Evolutionary conservation across 179 eudicot species (phyloP).

Genomic region (Silene coronaria): DNA sequence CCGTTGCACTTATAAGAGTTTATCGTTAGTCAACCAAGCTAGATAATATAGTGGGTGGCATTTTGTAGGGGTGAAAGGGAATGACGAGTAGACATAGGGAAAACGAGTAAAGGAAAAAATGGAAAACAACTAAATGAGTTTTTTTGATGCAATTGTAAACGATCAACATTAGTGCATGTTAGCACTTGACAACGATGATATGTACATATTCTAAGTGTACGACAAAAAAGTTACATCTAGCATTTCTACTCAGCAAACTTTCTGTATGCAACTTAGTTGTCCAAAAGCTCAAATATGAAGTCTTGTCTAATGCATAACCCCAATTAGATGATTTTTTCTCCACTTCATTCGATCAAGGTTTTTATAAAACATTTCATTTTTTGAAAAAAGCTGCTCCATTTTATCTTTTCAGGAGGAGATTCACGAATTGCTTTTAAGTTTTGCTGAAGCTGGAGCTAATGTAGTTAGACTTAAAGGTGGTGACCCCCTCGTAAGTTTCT

Average conservation of each 20-base stretch:
- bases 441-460: slow-evolving; percentile 91
- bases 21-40: too few species aligned
- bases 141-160: too few species aligned
- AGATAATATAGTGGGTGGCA: too few species aligned
- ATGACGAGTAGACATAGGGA: too few species aligned
- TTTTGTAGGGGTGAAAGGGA: too few species aligned
- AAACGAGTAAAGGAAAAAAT: too few species aligned
- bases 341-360: not conserved
- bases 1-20: too few species aligned
- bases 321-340: not conserved
- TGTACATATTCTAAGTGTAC: not conserved
- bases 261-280: not conserved
- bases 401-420: slow-evolving; percentile 56
- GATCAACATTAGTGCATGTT: not conserved
- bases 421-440: slow-evolving; percentile 83
- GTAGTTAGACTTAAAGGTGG: slow-evolving; percentile 98
- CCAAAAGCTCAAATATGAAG: not conserved
- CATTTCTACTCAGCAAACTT: not conserved
- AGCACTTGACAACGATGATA: not conserved
- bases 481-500: slow-evolving; percentile 73
- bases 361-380: too few species aligned
- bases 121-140: too few species aligned
- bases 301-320: not conserved
- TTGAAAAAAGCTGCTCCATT: not conserved
- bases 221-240: not conserved